Conservation (phyloP, 768 basidiomycete species). For the Podaxis sp. region DNA sequence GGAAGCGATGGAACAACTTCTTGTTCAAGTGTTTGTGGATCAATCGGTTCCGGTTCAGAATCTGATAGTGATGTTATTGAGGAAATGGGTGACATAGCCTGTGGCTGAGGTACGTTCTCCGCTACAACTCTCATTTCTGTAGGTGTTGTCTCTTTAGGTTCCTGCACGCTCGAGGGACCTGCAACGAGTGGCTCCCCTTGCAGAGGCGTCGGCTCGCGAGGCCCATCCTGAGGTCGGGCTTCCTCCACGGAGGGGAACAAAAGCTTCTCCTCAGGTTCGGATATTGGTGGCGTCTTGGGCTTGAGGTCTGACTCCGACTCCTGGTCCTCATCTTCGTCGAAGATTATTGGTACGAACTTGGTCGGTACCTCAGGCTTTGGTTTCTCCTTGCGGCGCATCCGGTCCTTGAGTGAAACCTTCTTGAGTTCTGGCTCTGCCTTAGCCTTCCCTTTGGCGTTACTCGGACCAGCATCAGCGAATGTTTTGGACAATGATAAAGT, state of each 20-base stretch:
- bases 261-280: not conserved
- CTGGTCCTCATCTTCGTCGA: constrained; percentile 30
- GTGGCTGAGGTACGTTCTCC: not conserved
- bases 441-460: constrained; percentile 33
- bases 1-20: not conserved
- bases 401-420: constrained; percentile 22
- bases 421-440: constrained; percentile 33
- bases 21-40: not conserved
- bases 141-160: not conserved
- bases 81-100: not conserved
- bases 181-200: not conserved
- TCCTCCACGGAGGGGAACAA: not conserved
- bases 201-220: not conserved
- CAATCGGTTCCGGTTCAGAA: not conserved
- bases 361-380: constrained; percentile 26
- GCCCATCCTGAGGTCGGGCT: not conserved
- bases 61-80: not conserved
- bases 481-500: not conserved
- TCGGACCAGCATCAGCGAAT: constrained; percentile 5
- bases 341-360: constrained; percentile 24
- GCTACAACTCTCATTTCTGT: not conserved
- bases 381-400: constrained; percentile 9
- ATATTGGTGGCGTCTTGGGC: not conserved
- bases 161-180: not conserved
- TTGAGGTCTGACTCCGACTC: constrained; percentile 15